Conservation (phyloP, 192 early-diverging fungal genomes). For the Gorgonomyces haynaldii region DNA sequence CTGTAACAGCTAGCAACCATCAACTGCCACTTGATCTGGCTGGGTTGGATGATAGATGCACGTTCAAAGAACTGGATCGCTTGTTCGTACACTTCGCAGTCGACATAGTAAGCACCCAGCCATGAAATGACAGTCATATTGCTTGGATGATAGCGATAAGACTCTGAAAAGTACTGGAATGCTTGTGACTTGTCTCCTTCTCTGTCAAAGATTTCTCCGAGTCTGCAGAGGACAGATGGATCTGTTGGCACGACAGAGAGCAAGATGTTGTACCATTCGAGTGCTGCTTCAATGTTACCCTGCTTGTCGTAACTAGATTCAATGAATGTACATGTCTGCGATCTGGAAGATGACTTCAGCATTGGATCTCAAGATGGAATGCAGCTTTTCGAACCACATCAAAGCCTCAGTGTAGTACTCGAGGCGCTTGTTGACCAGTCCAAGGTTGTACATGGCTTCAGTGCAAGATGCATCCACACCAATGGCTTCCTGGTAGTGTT, state of each 20-base stretch:
- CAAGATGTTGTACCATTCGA: constrained; percentile 53
- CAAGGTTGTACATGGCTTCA: constrained; percentile 48
- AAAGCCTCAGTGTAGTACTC: constrained; percentile 28
- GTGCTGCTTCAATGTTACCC: constrained; percentile 32
- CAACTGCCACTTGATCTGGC: constrained; percentile 44
- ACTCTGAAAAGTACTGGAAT: constrained; percentile 53
- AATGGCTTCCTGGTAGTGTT: constrained; percentile 41
- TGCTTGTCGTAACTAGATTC: constrained; percentile 33
- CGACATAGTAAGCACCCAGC: constrained; percentile 52
- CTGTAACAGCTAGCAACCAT: constrained; percentile 47
- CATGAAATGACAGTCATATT: constrained; percentile 44
- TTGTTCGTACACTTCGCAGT: constrained; percentile 50
- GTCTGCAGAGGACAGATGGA: constrained; percentile 35
- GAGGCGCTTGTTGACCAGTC: constrained; percentile 32
- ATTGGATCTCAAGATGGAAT: constrained; percentile 40
- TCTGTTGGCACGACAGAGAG: constrained; percentile 52
- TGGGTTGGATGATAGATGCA: constrained; percentile 34
- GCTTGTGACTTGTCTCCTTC: constrained; percentile 48
- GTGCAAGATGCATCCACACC: constrained; percentile 44
- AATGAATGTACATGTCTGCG: constrained; percentile 38
- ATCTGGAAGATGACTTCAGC: constrained; percentile 49
- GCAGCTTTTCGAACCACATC: constrained; percentile 47
- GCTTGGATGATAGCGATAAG: constrained; percentile 46
- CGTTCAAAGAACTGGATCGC: constrained; percentile 48
- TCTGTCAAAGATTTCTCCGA: constrained; percentile 37